Evolutionary conservation across 2,329 filamentous ascomycete species (phyloP), one percentile per base, ranked within the genome.

Genomic region (Phoma sp.): DNA sequence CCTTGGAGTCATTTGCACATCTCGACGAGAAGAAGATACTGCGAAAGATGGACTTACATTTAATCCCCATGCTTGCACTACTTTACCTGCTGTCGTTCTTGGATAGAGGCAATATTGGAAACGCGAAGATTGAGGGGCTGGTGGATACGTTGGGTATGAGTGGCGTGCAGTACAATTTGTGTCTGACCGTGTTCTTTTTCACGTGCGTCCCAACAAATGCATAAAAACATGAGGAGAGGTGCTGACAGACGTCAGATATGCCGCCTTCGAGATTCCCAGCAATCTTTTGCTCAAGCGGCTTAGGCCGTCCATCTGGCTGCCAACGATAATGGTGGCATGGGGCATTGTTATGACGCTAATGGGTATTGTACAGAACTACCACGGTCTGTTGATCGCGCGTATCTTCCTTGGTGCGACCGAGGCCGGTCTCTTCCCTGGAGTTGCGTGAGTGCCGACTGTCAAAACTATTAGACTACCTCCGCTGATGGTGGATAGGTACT

Each of bases 141-240:
- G 63, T 58, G 5, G 64, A 65, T 45, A 67, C 70, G 24, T 45
- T 72, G 17, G 47, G 61, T 4, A 69, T 76, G 63, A 62, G 60
- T 1, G 85, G 83, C 0, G 83, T 87, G 40, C 79, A 88, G 63
- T 89, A 89, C 56, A 78, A 89, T 1, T 86, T 82, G 6, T 85
- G 85, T 2, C 65, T 90, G 46, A 89, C 86, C 0, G 72, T 89
- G 0, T 90, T 89, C 72, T 90, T 90, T 67, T 78, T 81, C 48
- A 76, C 76, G 0, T 82, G 81, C 6, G 46, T 25, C 15, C n/a
- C 12, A n/a, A 19, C 25, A 5, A 12, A 9, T 2, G 3, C 17
- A 5, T 24, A 5, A 1, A 15, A 13, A 6, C 8, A 9, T 1
- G 1, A 19, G 1, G 4, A 7, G 25, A 24, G 7, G 15, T 22